Conservation (phyloP, 768 basidiomycete species). For the Wakefieldia striispora region DNA sequence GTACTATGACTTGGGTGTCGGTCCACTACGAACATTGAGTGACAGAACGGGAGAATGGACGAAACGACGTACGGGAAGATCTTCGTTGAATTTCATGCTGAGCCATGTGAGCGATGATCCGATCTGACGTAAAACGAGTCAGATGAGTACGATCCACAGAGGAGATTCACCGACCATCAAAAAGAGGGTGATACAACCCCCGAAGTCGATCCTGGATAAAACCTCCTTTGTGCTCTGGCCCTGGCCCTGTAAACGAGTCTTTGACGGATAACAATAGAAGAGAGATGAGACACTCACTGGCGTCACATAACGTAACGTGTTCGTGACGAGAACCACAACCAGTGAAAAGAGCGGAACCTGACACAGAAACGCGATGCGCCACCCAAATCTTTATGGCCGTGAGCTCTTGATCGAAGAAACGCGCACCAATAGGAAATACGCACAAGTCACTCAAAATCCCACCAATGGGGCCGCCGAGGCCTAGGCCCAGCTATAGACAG, state of each 20-base stretch:
- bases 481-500: constrained; percentile 17
- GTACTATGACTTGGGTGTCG: constrained; percentile 47
- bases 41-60: background rate
- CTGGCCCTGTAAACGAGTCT: constrained; percentile 47
- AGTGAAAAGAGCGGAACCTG: constrained; percentile 66
- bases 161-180: constrained; percentile 42
- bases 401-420: background rate
- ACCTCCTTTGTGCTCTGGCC: constrained; percentile 63
- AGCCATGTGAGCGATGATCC: constrained; percentile 67
- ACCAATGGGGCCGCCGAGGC: constrained; percentile 23
- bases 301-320: constrained; percentile 60
- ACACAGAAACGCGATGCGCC: constrained; percentile 74
- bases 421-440: background rate
- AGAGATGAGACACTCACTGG: constrained; percentile 42
- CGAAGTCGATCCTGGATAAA: constrained; percentile 77
- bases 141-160: background rate
- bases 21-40: constrained; percentile 46
- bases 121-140: constrained; percentile 33
- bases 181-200: constrained; percentile 61
- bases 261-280: background rate
- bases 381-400: constrained; percentile 52
- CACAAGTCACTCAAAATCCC: constrained; percentile 21
- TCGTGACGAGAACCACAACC: constrained; percentile 46
- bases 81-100: constrained; percentile 68
- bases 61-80: constrained; percentile 45